Base-by-base conservation (phyloP, 2,329 filamentous ascomycete species). In the Phoma herbarum region DNA sequence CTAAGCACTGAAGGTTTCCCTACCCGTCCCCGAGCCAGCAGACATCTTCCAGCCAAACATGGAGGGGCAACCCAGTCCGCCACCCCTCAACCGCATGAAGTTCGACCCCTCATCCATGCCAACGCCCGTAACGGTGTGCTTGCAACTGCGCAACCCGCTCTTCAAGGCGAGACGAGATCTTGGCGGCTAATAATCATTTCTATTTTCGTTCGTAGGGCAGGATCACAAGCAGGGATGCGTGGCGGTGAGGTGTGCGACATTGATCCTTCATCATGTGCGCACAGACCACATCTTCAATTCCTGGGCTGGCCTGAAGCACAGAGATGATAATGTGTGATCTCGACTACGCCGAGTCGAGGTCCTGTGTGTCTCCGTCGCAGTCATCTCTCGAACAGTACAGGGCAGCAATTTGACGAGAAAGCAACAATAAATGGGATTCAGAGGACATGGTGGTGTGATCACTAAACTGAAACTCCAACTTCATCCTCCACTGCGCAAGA, bases 101-200 rank as follows among this genome's bases (percentile, higher is more conserved):
- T 35, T 42, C 48, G 35, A 43, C 20, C 37, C 39, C 35, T 33
- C 28, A 59, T 46, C 46, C 52, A 22, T 47, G 51, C 26, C 25
- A 35, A 29, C 26, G 33, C 51, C n/a, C 22, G 26, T 51, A 51
- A 51, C 52, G 46, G 33, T 51, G 57, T 66, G 57, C 52, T 50
- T 47, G 58, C 42, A 57, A 47, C 48, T 47, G 47, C 29, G 31
- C 41, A 45, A 41, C 14, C 44, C 33, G 42, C 16, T 29, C 3
- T 3, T 51, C 31, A 12, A 51, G 41, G 33, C 47, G 39, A 45
- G 31, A 14, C 18, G 4, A 28, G 23, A 48, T 51, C 28, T 50
- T 31, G 56, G 56, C 50, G 50, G 37, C 31, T 53, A 44, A 20
- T 14, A 12, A 26, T 12, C 16, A 29, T 18, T 50, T 45, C 56